Conservation (phyloP, 345 rosid genomes). For the Aethionema arabicum region DNA sequence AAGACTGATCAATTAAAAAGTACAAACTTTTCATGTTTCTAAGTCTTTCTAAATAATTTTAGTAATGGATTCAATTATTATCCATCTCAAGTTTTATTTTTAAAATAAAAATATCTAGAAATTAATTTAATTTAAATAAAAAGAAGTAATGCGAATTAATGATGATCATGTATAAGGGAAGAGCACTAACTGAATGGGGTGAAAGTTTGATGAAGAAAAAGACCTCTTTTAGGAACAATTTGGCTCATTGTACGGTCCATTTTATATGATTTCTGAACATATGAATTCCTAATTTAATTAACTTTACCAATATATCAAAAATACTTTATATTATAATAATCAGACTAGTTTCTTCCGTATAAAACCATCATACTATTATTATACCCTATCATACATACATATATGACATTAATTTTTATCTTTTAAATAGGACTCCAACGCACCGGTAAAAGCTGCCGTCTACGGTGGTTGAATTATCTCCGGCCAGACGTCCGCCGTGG, state of each 20-base stretch:
- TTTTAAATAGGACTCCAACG: conserved; percentile 70
- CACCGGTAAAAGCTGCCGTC: conserved; percentile 93
- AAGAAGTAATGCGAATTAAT: conserved; percentile 34
- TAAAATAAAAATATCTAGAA: conserved; percentile 25
- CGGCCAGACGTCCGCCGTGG: conserved; percentile 95
- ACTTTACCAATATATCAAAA: conserved; percentile 28
- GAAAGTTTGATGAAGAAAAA: conserved; percentile 40
- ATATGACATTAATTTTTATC: conserved; percentile 5
- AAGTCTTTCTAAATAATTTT: not conserved
- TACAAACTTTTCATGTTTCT: conserved; percentile 23
- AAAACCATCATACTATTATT: conserved; percentile 17
- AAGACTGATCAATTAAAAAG: conserved; percentile 35
- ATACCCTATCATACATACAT: conserved; percentile 25
- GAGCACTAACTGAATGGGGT: conserved; percentile 44
- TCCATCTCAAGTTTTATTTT: conserved; percentile 24
- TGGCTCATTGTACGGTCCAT: conserved; percentile 19
- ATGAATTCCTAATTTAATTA: not conserved
- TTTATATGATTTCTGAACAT: not conserved
- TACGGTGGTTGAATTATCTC: conserved; percentile 92
- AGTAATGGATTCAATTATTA: conserved; percentile 27
- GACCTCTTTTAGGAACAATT: conserved; percentile 37
- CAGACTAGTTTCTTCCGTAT: conserved; percentile 33
- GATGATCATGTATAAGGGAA: conserved; percentile 38
- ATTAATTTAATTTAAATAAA: conserved; percentile 23
- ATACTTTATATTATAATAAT: conserved; percentile 11